Percentiles rank a stretch among this genome's conserved stretches.
phyloP scores from a whole-genome alignment of 768 basidiomycete species.

The Lentinula guzmanii region DNA sequence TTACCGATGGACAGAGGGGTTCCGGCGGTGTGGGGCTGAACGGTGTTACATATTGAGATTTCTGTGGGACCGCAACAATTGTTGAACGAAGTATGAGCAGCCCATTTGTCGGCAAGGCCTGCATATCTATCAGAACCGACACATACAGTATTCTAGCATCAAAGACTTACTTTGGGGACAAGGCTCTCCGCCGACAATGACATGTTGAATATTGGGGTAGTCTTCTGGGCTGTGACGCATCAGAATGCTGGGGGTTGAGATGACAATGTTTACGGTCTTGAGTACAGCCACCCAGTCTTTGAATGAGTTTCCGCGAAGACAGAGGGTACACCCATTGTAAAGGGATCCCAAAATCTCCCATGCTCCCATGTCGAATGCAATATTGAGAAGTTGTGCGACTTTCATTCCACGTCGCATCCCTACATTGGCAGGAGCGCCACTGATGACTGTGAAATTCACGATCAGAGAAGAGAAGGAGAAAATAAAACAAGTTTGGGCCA shows the following conservation, averaged over 20 bases:
- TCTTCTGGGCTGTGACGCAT: slow-evolving; percentile 40
- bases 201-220: slow-evolving; percentile 48
- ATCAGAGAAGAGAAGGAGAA: neutral
- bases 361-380: slow-evolving; percentile 63
- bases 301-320: slow-evolving; percentile 43
- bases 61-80: slow-evolving; percentile 39
- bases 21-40: slow-evolving; percentile 29
- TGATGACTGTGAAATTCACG: slow-evolving; percentile 27
- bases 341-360: slow-evolving; percentile 55
- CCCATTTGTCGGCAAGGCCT: slow-evolving; percentile 25
- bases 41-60: slow-evolving; percentile 42
- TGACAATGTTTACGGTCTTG: slow-evolving; percentile 44
- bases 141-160: neutral
- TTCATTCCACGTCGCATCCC: slow-evolving; percentile 50
- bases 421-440: slow-evolving; percentile 46
- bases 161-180: slow-evolving; percentile 35
- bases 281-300: slow-evolving; percentile 46
- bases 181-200: slow-evolving; percentile 53
- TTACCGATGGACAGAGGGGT: slow-evolving; percentile 31
- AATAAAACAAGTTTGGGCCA: slow-evolving; percentile 19
- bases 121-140: neutral
- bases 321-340: slow-evolving; percentile 46
- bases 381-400: slow-evolving; percentile 56
- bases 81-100: slow-evolving; percentile 14
- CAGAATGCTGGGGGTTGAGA: slow-evolving; percentile 49